Conservation (phyloP, 306 rosid species). For the Casuarina cunninghamiana region DNA sequence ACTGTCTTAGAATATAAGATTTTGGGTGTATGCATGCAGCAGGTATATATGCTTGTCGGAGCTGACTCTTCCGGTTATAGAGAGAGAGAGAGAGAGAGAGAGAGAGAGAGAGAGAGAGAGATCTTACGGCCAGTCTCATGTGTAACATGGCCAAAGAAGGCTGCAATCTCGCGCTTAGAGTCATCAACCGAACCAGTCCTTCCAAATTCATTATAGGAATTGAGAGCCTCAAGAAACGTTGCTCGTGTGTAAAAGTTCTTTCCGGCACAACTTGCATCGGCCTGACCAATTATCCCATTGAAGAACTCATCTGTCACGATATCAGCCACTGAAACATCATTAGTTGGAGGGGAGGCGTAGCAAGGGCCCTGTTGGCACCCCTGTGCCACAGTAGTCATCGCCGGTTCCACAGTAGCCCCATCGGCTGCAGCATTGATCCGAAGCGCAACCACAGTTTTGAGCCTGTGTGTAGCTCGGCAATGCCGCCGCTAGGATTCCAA, state of each 20-base stretch:
- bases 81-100: background rate
- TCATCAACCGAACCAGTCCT: conserved; percentile 41
- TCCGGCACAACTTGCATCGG: conserved; percentile 58
- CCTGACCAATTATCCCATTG: conserved; percentile 31
- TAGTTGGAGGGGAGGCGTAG: background rate
- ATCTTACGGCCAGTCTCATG: conserved; percentile 81
- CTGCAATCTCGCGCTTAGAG: conserved; percentile 81
- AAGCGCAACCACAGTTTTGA: conserved; percentile 32
- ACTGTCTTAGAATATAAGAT: too few relatives aligned
- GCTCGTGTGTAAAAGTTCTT: conserved; percentile 55
- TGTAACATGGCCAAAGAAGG: conserved; percentile 82
- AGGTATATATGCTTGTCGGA: too few relatives aligned
- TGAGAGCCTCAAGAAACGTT: conserved; percentile 26
- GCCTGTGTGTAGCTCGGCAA: background rate
- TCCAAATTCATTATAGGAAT: conserved; percentile 31
- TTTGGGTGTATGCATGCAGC: too few relatives aligned
- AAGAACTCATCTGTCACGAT: conserved; percentile 30
- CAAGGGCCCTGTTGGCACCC: conserved; percentile 33
- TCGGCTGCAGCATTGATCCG: conserved; percentile 27
- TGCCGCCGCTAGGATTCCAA: conserved; percentile 3
- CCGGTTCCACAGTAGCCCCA: conserved; percentile 25
- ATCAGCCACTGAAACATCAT: conserved; percentile 12
- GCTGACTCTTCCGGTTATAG: too few relatives aligned
- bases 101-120: background rate
- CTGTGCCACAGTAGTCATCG: conserved; percentile 17